phyloP scores from a whole-genome alignment of 2,329 filamentous ascomycete genomes.

The Fusarium penzigii region DNA sequence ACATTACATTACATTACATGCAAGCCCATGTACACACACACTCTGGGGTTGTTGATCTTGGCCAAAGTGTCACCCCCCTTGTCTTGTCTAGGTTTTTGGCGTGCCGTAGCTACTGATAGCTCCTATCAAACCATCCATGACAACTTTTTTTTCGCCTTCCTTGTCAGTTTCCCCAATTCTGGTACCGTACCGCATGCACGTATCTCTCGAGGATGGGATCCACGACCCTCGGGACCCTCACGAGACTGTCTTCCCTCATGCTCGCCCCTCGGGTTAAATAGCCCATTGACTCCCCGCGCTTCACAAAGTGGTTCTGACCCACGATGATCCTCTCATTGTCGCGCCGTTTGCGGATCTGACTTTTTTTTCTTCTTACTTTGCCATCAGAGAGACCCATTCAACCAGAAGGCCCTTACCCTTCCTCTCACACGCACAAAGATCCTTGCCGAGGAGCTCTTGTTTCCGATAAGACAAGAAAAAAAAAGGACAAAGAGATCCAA shows the following conservation, averaged over 20 bases:
- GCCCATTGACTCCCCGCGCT: background rate
- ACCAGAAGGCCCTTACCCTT: background rate
- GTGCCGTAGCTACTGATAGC: background rate
- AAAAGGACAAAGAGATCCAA: background rate
- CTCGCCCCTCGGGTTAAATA: background rate
- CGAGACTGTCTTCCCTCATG: background rate
- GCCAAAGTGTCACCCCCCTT: background rate
- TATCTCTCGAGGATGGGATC: no score
- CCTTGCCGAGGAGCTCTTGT: background rate
- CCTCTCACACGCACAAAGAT: background rate
- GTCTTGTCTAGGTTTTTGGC: background rate
- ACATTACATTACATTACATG: no score
- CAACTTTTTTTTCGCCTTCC: background rate
- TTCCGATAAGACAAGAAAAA: background rate
- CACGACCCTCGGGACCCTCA: background rate
- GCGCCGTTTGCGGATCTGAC: background rate
- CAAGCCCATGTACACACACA: no score
- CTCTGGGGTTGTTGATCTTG: background rate
- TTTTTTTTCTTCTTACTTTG: background rate
- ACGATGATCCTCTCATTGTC: background rate
- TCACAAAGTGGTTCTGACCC: background rate
- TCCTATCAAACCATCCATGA: background rate
- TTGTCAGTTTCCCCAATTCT: background rate
- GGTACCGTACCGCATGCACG: no score
- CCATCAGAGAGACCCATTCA: background rate